A percentile compares a stretch with the other conserved stretches of the same genome.
These are phyloP conservation scores for Backusella psychrophila DNA, from an alignment of 192 early-diverging fungal species.

Conservation along the genomic window DNA sequence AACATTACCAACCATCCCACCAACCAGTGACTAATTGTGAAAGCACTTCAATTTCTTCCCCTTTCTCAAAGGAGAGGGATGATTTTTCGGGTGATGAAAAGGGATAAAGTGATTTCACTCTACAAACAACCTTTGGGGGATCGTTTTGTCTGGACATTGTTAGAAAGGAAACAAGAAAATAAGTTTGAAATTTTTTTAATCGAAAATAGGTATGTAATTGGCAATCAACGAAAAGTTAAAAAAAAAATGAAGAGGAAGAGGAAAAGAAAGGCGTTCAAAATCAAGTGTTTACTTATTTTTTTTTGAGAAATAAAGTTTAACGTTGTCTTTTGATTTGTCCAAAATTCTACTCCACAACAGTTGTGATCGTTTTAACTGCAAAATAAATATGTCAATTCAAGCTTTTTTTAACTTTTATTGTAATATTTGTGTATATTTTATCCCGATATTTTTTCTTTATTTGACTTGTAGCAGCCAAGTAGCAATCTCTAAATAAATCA, in stretches of 20 bases:
- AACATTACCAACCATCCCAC: slow-evolving; percentile 85
- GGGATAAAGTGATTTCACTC: slow-evolving; percentile 79
- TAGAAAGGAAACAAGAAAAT: neutral
- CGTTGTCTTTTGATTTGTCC: slow-evolving; percentile 9
- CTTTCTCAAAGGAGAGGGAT: slow-evolving; percentile 77
- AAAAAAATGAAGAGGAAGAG: slow-evolving; percentile 4
- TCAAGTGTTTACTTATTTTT: neutral
- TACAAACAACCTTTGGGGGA: slow-evolving; percentile 31
- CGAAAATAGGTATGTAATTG: neutral
- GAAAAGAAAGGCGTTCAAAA: neutral
- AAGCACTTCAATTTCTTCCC: slow-evolving; percentile 88
- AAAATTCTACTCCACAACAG: neutral
- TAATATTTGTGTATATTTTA: neutral
- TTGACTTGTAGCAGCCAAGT: neutral
- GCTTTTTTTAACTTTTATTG: neutral
- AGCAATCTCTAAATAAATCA: neutral
- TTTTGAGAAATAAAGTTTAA: slow-evolving; percentile 8
- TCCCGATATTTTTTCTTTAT: neutral
- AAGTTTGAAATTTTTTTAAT: neutral
- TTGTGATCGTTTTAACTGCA: neutral
- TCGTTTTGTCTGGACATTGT: neutral
- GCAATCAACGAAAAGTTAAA: neutral
- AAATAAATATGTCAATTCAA: neutral
- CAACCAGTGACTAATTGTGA: slow-evolving; percentile 90
- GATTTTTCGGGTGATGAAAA: slow-evolving; percentile 79